Base-by-base conservation (phyloP, 495 filamentous ascomycete species). In the Penicillium diatomitis region DNA sequence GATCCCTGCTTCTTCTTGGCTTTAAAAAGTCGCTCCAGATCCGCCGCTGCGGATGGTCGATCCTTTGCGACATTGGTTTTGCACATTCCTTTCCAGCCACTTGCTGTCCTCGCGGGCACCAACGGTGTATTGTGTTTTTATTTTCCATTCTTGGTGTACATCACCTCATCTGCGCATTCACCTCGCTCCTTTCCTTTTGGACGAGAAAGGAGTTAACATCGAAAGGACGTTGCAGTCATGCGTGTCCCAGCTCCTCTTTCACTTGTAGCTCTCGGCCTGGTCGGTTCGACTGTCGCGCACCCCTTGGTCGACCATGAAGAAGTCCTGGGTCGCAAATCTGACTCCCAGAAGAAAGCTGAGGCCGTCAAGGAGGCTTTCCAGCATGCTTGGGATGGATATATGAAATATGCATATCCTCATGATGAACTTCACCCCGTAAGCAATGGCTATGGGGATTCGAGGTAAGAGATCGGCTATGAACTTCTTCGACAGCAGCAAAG, bases 331-430 rank as follows among this genome's bases (percentile, higher is more conserved):
- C 44, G 32, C 1, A 33, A 46, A 1, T 51, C 49, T 3, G 35
- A 53, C 0, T 43, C 41, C 27, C 50, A 66, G 28, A 53, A 66
- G 20, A 73, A 82, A 50, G 77, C 80, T 34, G 75, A 76, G 41
- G 83, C 86, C 2, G 78, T 94, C 29, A 87, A 85, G 58, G 77
- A 83, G 45, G 81, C 85, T 1, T 95, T 94, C 56, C 72, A 76
- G 30, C 78, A 80, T 59, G 82, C 88, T 3, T 95, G 88, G 87
- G 67, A 86, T 55, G 88, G 87, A 2, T 95, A 95, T 69, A 77
- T 78, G 53, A 72, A 81, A 73, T 84, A 89, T 64, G 87, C 87
- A 0, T 90, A 85, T 53, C 85, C 85, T 6, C 76, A 86, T 47
- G 88, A 95, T 63, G 85, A 90, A 46, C 64, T 95, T 33, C 73